Evolutionary conservation across 169 alveolate species (phyloP).

Genomic region (Plasmodium inui): DNA sequence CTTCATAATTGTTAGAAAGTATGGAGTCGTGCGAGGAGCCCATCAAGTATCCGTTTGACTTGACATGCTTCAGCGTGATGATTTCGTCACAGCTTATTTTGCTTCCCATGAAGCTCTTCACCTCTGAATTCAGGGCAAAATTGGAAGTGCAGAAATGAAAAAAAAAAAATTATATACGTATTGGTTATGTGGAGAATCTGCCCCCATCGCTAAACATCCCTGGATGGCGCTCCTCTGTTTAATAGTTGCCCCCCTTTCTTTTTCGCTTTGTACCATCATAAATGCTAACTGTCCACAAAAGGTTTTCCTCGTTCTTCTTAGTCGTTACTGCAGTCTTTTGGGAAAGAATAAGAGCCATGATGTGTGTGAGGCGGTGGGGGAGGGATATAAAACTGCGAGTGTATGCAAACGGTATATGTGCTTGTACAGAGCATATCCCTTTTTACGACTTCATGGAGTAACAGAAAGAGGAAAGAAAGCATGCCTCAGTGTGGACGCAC

Average conservation of each 20-base stretch:
- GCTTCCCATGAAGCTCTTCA: slow-evolving; percentile 39
- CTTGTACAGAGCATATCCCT: background rate
- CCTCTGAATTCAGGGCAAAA: background rate
- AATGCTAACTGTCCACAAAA: slow-evolving; percentile 66
- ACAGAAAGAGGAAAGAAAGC: background rate
- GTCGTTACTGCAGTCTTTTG: slow-evolving; percentile 48
- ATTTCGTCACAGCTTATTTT: slow-evolving; percentile 66
- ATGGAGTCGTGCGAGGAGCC: slow-evolving; percentile 37
- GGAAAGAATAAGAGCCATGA: background rate
- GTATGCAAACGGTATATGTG: background rate
- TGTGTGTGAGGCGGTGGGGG: background rate
- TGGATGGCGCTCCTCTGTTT: background rate
- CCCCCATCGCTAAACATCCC: background rate
- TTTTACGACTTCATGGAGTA: background rate
- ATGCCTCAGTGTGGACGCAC: background rate
- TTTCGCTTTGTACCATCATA: slow-evolving; percentile 47
- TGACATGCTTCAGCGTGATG: slow-evolving; percentile 55
- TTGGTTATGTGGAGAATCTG: background rate
- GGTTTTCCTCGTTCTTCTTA: slow-evolving; percentile 26
- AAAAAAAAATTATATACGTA: background rate
- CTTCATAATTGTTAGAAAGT: slow-evolving; percentile 60
- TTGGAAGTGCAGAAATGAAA: background rate
- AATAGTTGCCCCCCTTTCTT: background rate
- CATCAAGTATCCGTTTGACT: slow-evolving; percentile 53
- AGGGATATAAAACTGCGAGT: background rate